Conservation (phyloP, 1,284 basidiomycete species). For the Irpex sp. region DNA sequence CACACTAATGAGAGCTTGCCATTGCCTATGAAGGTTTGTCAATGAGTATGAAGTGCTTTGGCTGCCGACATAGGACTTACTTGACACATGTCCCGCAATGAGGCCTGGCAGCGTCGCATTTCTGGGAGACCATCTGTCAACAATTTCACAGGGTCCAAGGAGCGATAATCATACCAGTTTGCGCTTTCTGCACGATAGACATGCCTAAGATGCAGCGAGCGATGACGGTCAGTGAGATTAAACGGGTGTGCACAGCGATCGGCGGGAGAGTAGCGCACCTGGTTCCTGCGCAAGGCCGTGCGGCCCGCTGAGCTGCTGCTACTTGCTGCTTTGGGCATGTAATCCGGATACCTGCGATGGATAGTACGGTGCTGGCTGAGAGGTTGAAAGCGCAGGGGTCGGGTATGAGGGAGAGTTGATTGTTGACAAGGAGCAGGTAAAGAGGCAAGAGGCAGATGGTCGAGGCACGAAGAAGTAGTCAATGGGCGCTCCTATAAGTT, state of each 20-base stretch:
- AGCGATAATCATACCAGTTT: constrained; percentile 57
- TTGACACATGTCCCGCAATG: constrained; percentile 81
- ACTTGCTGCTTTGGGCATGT: constrained; percentile 62
- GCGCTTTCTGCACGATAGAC: constrained; percentile 73
- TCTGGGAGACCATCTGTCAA: constrained; percentile 39
- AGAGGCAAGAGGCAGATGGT: background rate
- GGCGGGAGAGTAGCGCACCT: constrained; percentile 37
- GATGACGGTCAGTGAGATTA: constrained; percentile 9
- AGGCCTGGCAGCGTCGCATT: constrained; percentile 79
- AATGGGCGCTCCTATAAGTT: background rate
- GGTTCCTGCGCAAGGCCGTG: constrained; percentile 73
- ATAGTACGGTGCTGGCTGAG: background rate
- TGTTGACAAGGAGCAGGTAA: background rate
- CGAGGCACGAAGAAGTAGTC: constrained; percentile 1
- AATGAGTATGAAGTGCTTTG: constrained; percentile 7
- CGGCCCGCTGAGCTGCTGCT: constrained; percentile 34
- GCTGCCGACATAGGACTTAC: constrained; percentile 38
- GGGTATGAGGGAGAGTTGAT: background rate
- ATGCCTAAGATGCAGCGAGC: constrained; percentile 46
- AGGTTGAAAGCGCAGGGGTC: background rate
- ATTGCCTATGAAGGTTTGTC: constrained; percentile 46
- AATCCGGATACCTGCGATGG: constrained; percentile 6
- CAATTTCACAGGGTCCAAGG: constrained; percentile 7
- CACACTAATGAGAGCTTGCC: constrained; percentile 75
- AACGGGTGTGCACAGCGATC: constrained; percentile 4